A percentile compares a stretch with the other conserved stretches of the same genome.
Evolutionary conservation across 228 moss, liverwort and hornwort genomes (phyloP).

Genomic region (Sphagnum fallax): DNA sequence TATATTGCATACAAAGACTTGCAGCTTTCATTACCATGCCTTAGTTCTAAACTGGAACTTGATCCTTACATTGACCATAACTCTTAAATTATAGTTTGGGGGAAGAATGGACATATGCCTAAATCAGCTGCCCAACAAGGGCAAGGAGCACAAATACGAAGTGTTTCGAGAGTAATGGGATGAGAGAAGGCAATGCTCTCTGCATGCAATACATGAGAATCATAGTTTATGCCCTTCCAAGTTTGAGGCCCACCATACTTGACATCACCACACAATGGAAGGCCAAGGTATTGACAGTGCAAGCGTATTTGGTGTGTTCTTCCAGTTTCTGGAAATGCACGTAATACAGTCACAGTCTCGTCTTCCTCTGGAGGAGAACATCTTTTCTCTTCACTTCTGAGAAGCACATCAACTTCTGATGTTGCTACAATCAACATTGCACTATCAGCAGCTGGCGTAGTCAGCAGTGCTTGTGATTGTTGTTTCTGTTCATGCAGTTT

Average conservation of each 20-base stretch:
- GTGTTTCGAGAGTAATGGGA: constrained; percentile 55
- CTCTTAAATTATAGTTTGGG: constrained; percentile 4
- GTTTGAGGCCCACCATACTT: constrained; percentile 89
- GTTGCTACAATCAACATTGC: constrained; percentile 22
- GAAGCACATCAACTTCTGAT: constrained; percentile 14
- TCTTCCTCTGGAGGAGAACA: constrained; percentile 22
- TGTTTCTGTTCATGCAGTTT: background rate
- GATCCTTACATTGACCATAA: too few species aligned
- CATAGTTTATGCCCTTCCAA: constrained; percentile 53
- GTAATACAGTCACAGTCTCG: constrained; percentile 48
- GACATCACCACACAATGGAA: constrained; percentile 78
- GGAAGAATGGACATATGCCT: constrained; percentile 37
- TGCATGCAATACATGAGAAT: constrained; percentile 82
- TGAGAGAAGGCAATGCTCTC: constrained; percentile 83
- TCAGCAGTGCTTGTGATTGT: background rate
- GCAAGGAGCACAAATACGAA: constrained; percentile 60
- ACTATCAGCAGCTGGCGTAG: constrained; percentile 2
- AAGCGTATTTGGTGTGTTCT: constrained; percentile 96
- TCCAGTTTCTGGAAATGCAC: constrained; percentile 83
- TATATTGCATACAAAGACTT: too few species aligned
- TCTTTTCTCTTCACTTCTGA: constrained; percentile 4
- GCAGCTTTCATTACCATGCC: too few species aligned
- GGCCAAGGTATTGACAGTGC: constrained; percentile 80
- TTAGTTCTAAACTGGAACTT: too few species aligned
- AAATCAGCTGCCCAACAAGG: constrained; percentile 68